These are phyloP conservation scores for Echium plantagineum DNA, from an alignment of 257 asterid genomes.

Conservation along the genomic window DNA sequence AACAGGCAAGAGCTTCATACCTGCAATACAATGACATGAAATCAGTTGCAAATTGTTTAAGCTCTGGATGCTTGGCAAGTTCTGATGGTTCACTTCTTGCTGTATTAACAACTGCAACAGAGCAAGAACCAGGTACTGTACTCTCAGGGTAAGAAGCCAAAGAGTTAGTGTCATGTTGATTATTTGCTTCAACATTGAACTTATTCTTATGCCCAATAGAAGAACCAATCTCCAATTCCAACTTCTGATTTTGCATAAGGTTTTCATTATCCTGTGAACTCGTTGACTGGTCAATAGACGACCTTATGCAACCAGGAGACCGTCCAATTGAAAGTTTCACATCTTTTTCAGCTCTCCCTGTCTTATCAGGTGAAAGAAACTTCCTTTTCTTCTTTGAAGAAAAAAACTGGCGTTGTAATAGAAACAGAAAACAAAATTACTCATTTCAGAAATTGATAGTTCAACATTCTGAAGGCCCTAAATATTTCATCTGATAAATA, in stretches of 20 bases:
- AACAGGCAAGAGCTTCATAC: constrained; percentile 20
- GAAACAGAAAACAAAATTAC: constrained; percentile 3
- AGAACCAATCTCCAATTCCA: constrained; percentile 37
- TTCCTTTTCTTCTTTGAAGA: constrained; percentile 79
- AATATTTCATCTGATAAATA: too few relatives aligned
- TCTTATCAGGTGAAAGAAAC: constrained; percentile 49
- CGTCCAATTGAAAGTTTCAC: constrained; percentile 34
- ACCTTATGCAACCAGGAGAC: constrained; percentile 68
- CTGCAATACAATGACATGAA: constrained; percentile 75
- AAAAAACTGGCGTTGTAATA: constrained; percentile 49
- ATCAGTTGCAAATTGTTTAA: constrained; percentile 45
- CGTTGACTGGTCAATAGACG: constrained; percentile 43
- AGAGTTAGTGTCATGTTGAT: constrained; percentile 18
- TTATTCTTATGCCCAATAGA: constrained; percentile 27
- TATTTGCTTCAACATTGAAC: constrained; percentile 8
- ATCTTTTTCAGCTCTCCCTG: constrained; percentile 47
- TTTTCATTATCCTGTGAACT: constrained; percentile 34
- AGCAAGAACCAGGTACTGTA: constrained; percentile 13
- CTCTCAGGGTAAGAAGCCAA: constrained; percentile 13
- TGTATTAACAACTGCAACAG: constrained; percentile 15
- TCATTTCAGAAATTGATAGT: not conserved
- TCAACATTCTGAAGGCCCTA: too few relatives aligned
- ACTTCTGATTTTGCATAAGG: constrained; percentile 39
- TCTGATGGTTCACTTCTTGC: constrained; percentile 14
- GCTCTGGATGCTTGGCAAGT: constrained; percentile 28